Conservation (phyloP, 2,329 filamentous ascomycete genomes). For the Dichotomopilus funicola region DNA sequence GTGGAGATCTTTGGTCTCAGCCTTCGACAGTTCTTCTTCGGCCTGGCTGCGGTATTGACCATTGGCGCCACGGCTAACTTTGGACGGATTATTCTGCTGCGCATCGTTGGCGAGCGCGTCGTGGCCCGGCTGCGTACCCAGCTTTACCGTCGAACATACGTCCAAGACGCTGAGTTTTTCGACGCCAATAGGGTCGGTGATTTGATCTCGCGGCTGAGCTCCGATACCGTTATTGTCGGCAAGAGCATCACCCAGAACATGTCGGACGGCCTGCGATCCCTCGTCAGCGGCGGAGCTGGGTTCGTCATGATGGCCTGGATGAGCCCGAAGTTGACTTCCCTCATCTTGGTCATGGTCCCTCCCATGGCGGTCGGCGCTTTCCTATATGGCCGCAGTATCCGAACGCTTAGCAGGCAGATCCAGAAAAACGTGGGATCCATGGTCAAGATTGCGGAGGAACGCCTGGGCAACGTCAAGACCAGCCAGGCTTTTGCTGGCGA, state of each 20-base stretch:
- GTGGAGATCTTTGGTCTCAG: slow-evolving; percentile 75
- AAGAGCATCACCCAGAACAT: slow-evolving; percentile 98
- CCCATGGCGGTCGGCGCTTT: slow-evolving; percentile 87
- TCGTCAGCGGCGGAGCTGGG: slow-evolving; percentile 85
- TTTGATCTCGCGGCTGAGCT: slow-evolving; percentile 88
- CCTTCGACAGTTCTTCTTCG: slow-evolving; percentile 80
- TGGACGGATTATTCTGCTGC: slow-evolving; percentile 82
- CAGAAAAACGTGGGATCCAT: slow-evolving; percentile 89
- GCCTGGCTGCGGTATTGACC: slow-evolving; percentile 68
- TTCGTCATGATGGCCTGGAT: slow-evolving; percentile 95
- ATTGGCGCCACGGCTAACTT: slow-evolving; percentile 88
- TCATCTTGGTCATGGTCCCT: slow-evolving; percentile 80
- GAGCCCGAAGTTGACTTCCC: slow-evolving; percentile 80
- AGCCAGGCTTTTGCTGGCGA: slow-evolving; percentile 95
- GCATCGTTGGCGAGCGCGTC: slow-evolving; percentile 91
- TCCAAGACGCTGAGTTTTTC: slow-evolving; percentile 99
- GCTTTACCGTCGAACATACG: slow-evolving; percentile 83
- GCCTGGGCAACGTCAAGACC: slow-evolving; percentile 93
- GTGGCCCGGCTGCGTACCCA: slow-evolving; percentile 83
- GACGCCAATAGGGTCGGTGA: slow-evolving; percentile 96
- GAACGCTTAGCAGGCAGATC: slow-evolving; percentile 84
- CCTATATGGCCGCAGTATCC: slow-evolving; percentile 82
- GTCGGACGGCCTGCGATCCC: slow-evolving; percentile 85
- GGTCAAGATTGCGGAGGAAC: slow-evolving; percentile 96
- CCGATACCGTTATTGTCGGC: slow-evolving; percentile 94